Evolutionary conservation across 2,329 filamentous ascomycete genomes (phyloP), one percentile per base, ranked within the genome.

Genomic region (Fusarium sp.): DNA sequence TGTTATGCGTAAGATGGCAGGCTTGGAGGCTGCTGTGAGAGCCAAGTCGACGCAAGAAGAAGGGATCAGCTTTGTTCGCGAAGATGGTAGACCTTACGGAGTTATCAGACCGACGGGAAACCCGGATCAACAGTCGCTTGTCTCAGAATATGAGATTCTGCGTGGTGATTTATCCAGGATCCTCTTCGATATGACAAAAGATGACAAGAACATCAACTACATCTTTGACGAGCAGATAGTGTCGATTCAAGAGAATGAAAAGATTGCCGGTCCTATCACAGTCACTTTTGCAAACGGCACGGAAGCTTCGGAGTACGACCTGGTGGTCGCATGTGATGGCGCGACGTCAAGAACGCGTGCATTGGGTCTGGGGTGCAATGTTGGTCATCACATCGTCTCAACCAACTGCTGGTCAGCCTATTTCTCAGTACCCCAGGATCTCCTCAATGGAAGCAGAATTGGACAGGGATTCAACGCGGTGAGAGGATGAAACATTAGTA

Each of bases 331-430:
- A 2, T 67, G 64, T 8, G 64, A 67, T 14, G 64, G 62, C 14
- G 62, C 64, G 4, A 61, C 46, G 2, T 67, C 64, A 1, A 60
- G 62, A 14, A 67, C 54, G n/a, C 62, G 64, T 1, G 62, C 41
- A 2, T 7, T 67, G 18, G 64, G 64, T 4, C 27, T 67, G 10
- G 64, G 64, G 11, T 48, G 64, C 9, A 27, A 48, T 17, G 62
- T 61, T 11, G 46, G 48, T 5, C 41, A 67, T 33, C 23, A 50
- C 11, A 38, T 67, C 13, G 9, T 67, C 4, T 41, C 62, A 6
- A 67, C 62, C 11, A 81, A 83, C 67, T 70, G 56, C 62, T 86
- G 83, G 82, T 76, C 78, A 0, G 81, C 83, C 0, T 86, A 78
- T 67, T 87, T 83, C 70, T 78, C 81, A 12, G 78, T 82, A 4